Evolutionary conservation across 257 asterid species (phyloP), one percentile per base, ranked within the genome.

Genomic region (Jacaranda copaia): DNA sequence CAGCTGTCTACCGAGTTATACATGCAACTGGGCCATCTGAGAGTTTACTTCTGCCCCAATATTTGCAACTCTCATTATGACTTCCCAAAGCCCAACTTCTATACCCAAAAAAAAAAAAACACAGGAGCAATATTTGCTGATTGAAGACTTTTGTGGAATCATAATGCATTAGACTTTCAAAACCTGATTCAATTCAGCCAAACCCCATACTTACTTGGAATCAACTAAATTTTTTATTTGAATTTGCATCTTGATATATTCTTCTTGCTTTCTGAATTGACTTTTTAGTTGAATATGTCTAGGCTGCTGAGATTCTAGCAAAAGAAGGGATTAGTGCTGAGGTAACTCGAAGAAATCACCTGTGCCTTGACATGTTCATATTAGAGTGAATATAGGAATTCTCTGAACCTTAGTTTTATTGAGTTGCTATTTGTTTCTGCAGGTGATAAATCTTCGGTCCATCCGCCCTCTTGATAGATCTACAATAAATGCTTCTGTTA

Each of bases 231-330:
- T 36, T 76, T 56, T 46, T 61, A 36, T 56, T 40, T 45, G 16
- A 18, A 32, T 53, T 58, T 66, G 32, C 68, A 63, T 45, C 40
- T 51, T 39, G 73, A 69, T 70, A 13, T 42, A 9, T 79, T 53
- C 45, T 11, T 62, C 40, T 56, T 72, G 52, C 59, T 52, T 84
- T 77, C 40, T 35, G 59, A 14, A 76, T 63, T 80, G 67, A 80
- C 57, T 59, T 42, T 8, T 63, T 55, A 62, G 40, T 19, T 14
- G 5, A 68, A 76, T 67, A 70, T 80, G 51, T 76, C 13, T 56
- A 93, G 96, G 98, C 97, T 55, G 98, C 98, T 59, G 97, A 92
- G n/a, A 83, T 88, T 77, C 97, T 94, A 36, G 86, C 91, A 19
- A 92, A 92, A 81, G 97, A 92, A 79, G 97, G 92, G 81, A 89